phyloP scores from a whole-genome alignment of 2,329 filamentous ascomycete species.

The Trichocomaceae sp. region DNA sequence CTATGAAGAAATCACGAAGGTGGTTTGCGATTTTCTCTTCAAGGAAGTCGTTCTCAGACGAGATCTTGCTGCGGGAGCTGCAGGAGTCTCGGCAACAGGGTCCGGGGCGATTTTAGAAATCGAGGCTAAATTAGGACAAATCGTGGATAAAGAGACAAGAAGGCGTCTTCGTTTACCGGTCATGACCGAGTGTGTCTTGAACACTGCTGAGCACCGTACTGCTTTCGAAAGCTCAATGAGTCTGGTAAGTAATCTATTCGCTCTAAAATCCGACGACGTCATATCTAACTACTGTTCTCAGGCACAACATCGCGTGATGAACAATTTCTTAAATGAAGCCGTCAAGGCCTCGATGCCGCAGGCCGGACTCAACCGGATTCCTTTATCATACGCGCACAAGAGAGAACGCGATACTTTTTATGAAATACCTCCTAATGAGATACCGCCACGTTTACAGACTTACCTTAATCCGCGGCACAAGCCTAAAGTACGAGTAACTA shows the following conservation, averaged over 20 bases:
- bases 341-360: constrained; percentile 45
- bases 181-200: constrained; percentile 63
- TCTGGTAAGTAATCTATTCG: constrained; percentile 54
- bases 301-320: constrained; percentile 75
- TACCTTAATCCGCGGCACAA: constrained; percentile 54
- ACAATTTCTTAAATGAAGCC: constrained; percentile 74
- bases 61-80: constrained; percentile 52
- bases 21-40: constrained; percentile 76
- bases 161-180: constrained; percentile 63
- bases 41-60: constrained; percentile 60
- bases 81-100: constrained; percentile 51
- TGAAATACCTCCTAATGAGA: constrained; percentile 57
- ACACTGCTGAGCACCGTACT: constrained; percentile 47
- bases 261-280: too few species aligned
- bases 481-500: constrained; percentile 66
- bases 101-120: constrained; percentile 76
- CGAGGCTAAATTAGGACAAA: constrained; percentile 82
- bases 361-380: constrained; percentile 30
- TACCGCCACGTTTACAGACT: constrained; percentile 59
- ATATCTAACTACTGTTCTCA: constrained; percentile 34
- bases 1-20: constrained; percentile 65
- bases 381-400: constrained; percentile 71
- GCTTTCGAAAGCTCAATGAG: constrained; percentile 87
- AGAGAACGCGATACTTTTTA: constrained; percentile 79
- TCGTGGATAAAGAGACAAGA: constrained; percentile 67